A percentile compares a stretch with the other conserved stretches of the same genome.
These are phyloP conservation scores for Pythium dissotocum DNA, from an alignment of 352 stramenopile genomes.

Conservation along the genomic window DNA sequence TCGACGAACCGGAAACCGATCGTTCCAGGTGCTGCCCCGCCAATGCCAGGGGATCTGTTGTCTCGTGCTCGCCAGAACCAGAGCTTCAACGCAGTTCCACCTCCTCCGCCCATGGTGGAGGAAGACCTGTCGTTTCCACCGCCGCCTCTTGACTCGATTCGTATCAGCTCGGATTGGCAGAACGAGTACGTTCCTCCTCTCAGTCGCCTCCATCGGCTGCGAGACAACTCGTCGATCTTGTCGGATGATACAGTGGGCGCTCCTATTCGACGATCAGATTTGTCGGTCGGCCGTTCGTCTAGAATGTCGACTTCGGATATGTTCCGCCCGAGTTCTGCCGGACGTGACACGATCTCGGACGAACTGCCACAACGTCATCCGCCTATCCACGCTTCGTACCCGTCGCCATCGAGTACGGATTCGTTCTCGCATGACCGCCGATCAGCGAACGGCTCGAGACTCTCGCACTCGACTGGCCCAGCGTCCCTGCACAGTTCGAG, in stretches of 20 bases:
- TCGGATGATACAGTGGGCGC: constrained; percentile 33
- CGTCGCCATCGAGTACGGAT: constrained; percentile 20
- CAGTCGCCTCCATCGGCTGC: constrained; percentile 26
- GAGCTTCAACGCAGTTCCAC: not conserved
- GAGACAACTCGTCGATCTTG: constrained; percentile 19
- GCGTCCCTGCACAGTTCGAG: not conserved
- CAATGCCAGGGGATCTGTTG: constrained; percentile 11
- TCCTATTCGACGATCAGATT: constrained; percentile 34
- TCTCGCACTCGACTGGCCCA: not conserved
- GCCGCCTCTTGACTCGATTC: constrained; percentile 36
- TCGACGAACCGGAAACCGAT: constrained; percentile 17
- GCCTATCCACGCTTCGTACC: constrained; percentile 7
- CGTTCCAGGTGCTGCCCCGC: not conserved
- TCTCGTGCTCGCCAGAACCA: constrained; percentile 16
- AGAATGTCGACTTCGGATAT: constrained; percentile 12
- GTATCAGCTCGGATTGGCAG: constrained; percentile 45
- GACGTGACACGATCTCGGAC: constrained; percentile 8
- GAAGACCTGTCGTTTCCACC: constrained; percentile 14
- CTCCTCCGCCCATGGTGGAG: not conserved
- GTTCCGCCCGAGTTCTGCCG: constrained; percentile 1
- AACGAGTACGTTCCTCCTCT: constrained; percentile 32
- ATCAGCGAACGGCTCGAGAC: constrained; percentile 4
- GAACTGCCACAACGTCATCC: constrained; percentile 5
- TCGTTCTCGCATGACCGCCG: constrained; percentile 16
- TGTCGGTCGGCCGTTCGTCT: constrained; percentile 27